Evolutionary conservation across 352 stramenopile species (phyloP).

Genomic region (Globisporangium radiosum): DNA sequence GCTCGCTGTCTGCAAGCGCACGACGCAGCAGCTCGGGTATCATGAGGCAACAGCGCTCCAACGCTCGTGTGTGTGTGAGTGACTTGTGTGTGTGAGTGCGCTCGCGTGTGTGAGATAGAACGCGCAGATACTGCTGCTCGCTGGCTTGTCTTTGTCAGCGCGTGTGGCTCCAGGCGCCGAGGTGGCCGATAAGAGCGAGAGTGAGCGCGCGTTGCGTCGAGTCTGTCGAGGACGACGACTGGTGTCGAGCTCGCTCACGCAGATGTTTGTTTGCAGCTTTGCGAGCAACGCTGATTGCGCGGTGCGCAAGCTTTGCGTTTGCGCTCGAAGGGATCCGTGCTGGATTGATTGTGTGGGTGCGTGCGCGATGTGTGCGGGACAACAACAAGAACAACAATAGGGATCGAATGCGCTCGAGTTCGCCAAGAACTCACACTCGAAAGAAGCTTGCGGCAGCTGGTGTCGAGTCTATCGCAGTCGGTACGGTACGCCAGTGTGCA

Average conservation of each 20-base stretch:
- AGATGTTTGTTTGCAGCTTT: neutral
- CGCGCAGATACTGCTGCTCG: neutral
- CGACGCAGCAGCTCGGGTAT: slow-evolving; percentile 11
- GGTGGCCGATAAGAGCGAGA: neutral
- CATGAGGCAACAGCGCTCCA: neutral
- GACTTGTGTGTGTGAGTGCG: neutral
- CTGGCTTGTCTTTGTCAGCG: slow-evolving; percentile 1
- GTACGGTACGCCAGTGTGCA: neutral
- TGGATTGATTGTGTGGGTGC: neutral
- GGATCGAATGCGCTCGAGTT: no score
- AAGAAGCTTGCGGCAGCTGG: no score
- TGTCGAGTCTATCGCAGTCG: neutral
- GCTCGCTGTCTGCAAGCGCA: neutral
- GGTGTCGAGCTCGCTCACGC: neutral
- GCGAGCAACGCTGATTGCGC: no score
- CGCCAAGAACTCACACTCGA: no score
- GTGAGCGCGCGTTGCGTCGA: neutral
- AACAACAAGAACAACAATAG: no score
- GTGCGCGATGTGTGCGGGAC: no score
- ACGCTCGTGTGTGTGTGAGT: neutral
- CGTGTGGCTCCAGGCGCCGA: no score
- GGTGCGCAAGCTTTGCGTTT: neutral
- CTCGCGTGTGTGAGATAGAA: neutral
- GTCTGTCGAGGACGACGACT: no score
- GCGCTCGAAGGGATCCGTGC: neutral